Base-by-base conservation (phyloP, 257 asterid genomes). In the Primulina tabacum region DNA sequence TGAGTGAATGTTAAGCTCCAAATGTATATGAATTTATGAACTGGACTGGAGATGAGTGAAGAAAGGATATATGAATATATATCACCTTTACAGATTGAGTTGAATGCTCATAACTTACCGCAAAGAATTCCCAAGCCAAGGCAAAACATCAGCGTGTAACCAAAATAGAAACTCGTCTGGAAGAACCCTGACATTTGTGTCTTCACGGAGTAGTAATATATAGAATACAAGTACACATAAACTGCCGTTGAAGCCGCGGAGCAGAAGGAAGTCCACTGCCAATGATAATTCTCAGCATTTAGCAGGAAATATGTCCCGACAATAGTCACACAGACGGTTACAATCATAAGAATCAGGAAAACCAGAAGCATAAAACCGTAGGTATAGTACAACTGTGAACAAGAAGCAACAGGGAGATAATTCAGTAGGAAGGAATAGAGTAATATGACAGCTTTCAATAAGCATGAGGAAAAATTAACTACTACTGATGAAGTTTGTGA, bases 201-300 rank as follows among this genome's bases (percentile, higher is more conserved):
- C 83, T 86, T 86, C 70, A 84, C 75, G 38, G 71, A 70, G 80
- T 78, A 86, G 78, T 86, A 86, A 65, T 86, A 84, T 68, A 86
- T 80, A 8, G 92, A 86, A 73, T 86, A 86, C 32, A 82, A 73
- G 72, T 80, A 86, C 61, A 86, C 92, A 74, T 82, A 86, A 40
- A 82, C 75, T 12, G 85, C 84, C 6, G 89, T 86, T 40, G 89
- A 84, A 60, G 86, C 84, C 5, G 92, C 92, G 10, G 92, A 86
- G 75, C 82, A 82, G 78, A 86, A 86, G 18, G 92, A 86, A 62
- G 92, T 86, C 92, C 92, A 86, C 56, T 86, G 92, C 92, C 92
- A 86, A 73, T 86, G 88, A 82, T 86, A 86, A 72, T 86, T 86
- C 84, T 86, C 92, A 38, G 92, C 92, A 77, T 86, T 86, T 66